Evolutionary conservation across 2,329 filamentous ascomycete genomes (phyloP), one percentile per base, ranked within the genome.

Genomic region (Talaromyces sp.): DNA sequence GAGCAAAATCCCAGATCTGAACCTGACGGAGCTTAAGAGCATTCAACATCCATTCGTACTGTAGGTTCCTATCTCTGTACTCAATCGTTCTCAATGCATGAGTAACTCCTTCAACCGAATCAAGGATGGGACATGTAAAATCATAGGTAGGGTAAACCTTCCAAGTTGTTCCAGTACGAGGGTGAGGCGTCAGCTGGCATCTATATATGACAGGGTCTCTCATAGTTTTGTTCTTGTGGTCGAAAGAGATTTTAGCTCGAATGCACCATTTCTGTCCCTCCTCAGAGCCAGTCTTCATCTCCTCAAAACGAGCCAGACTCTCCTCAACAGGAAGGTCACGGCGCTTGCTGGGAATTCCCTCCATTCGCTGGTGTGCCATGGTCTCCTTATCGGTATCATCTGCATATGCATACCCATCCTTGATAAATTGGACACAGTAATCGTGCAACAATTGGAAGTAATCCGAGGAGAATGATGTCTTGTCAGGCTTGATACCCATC

Each of bases 171-270:
- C 85, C 85, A 5, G 86, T 88, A 60, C 86, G 83, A 75, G 86
- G 86, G 70, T 88, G 86, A 11, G 81, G 75, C 56, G 83, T 73
- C 5, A 85, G 82, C 72, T 96, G 96, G 85, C 92, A 97, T 68
- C 95, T 88, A 83, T 97, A 98, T 76, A 99, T 96, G 77, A 98
- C 93, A 12, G 95, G 95, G 76, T 99, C 95, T 67, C 95, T 86
- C 85, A 98, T 88, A 60, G 95, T 92, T 79, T 96, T 96, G 82
- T 99, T 98, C 67, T 90, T 90, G 79, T 95, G 90, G 76, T 96
- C 91, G 69, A 90, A 86, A 1, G 91, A 93, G 69, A 98, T 91
- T 83, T 96, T 97, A 63, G 95, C 95, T 65, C 95, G 90, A 68
- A 99, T 96, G 79, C 92, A 97, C 86, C 93, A 93, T 72, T 84